Percentiles rank a stretch among this genome's conserved stretches.
phyloP scores from a whole-genome alignment of 2,329 filamentous ascomycete genomes.

The Aspergillus intermedius region DNA sequence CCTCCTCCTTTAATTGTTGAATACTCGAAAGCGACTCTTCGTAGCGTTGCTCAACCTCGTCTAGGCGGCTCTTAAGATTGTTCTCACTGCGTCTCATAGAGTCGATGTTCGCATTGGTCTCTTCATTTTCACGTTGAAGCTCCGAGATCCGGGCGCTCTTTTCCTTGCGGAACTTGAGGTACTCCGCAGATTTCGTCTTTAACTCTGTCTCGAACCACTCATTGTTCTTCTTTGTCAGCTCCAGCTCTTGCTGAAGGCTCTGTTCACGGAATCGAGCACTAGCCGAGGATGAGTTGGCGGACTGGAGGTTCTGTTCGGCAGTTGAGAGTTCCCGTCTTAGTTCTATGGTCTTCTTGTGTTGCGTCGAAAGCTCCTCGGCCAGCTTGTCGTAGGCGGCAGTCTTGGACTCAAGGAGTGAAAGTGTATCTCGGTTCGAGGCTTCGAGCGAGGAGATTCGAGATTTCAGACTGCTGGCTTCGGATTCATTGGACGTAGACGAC shows the following conservation, averaged over 20 bases:
- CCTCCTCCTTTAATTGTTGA: slow-evolving; percentile 77
- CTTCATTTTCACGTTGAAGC: slow-evolving; percentile 81
- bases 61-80: slow-evolving; percentile 70
- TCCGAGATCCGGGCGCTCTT: slow-evolving; percentile 85
- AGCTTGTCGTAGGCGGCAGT: slow-evolving; percentile 78
- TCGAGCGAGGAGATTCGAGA: slow-evolving; percentile 82
- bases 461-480: slow-evolving; percentile 67
- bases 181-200: slow-evolving; percentile 80
- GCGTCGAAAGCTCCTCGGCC: slow-evolving; percentile 75
- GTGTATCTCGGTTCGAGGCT: slow-evolving; percentile 82
- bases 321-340: slow-evolving; percentile 74
- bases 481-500: slow-evolving; percentile 58
- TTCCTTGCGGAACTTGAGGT: slow-evolving; percentile 86
- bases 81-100: slow-evolving; percentile 72
- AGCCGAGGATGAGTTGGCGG: slow-evolving; percentile 69
- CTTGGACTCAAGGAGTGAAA: slow-evolving; percentile 85
- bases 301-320: slow-evolving; percentile 77
- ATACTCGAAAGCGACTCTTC: slow-evolving; percentile 77
- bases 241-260: slow-evolving; percentile 80
- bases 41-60: slow-evolving; percentile 76
- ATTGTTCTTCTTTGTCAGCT: slow-evolving; percentile 78
- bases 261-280: slow-evolving; percentile 87
- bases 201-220: slow-evolving; percentile 92
- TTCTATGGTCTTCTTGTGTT: slow-evolving; percentile 81
- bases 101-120: slow-evolving; percentile 70